Conservation (phyloP, 2,329 filamentous ascomycete genomes). For the Calonectria naviculata region DNA sequence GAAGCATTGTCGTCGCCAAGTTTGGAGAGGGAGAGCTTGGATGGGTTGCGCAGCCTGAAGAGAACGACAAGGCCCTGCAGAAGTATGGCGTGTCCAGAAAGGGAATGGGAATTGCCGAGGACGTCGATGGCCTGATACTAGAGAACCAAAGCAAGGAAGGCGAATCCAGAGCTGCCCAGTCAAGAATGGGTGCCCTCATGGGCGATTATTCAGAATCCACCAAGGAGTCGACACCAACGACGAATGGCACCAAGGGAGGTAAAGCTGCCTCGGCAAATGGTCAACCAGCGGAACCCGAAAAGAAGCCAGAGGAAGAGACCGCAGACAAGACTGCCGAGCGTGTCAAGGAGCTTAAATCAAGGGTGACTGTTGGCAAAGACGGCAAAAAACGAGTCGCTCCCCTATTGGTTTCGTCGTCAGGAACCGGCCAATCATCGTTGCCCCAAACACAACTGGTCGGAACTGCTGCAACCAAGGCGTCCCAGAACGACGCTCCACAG, state of each 20-base stretch:
- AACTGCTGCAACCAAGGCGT: conserved; percentile 71
- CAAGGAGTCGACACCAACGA: conserved; percentile 59
- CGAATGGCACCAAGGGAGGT: conserved; percentile 62
- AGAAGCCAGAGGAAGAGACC: conserved; percentile 58
- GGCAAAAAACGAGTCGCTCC: conserved; percentile 97
- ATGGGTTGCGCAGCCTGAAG: conserved; percentile 84
- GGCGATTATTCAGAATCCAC: conserved; percentile 76
- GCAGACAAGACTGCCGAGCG: conserved; percentile 65
- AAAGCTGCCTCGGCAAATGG: conserved; percentile 54
- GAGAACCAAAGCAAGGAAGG: conserved; percentile 94
- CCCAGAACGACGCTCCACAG: conserved; percentile 79
- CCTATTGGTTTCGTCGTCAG: conserved; percentile 89
- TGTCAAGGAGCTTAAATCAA: conserved; percentile 79
- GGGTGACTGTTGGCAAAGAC: conserved; percentile 95
- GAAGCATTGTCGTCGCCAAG: conserved; percentile 82
- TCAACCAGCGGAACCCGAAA: conserved; percentile 45
- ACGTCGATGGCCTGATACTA: conserved; percentile 86
- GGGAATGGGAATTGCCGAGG: conserved; percentile 91
- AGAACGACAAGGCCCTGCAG: conserved; percentile 92
- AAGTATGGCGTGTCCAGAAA: conserved; percentile 92
- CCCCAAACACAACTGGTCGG: conserved; percentile 91
- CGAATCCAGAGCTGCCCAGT: conserved; percentile 89
- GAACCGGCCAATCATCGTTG: conserved; percentile 86
- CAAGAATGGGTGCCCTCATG: conserved; percentile 98
- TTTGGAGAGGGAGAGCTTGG: conserved; percentile 92